Evolutionary conservation across 305 asterid genomes (phyloP).

Genomic region (Fraxinus baroniana): DNA sequence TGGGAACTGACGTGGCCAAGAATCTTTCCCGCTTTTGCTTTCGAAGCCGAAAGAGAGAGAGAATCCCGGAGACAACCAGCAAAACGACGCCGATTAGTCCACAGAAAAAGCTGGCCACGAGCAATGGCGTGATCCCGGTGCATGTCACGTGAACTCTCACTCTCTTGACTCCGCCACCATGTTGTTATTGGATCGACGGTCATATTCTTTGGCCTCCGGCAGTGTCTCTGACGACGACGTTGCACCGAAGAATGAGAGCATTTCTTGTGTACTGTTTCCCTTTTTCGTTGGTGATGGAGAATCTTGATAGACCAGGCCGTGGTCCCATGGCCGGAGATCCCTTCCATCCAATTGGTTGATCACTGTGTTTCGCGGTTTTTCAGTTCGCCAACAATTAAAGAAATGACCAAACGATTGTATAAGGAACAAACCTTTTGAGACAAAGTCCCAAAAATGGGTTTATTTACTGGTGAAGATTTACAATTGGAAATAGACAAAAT

Average conservation of each 20-base stretch:
- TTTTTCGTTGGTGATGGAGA: background rate
- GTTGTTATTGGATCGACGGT: conserved; percentile 29
- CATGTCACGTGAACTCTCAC: conserved; percentile 20
- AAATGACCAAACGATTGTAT: too few species aligned
- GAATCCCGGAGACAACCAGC: conserved; percentile 34
- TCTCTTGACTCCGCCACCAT: conserved; percentile 24
- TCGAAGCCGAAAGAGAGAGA: conserved; percentile 25
- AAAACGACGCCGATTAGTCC: conserved; percentile 42
- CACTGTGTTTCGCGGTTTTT: background rate
- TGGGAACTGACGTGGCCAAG: conserved; percentile 19
- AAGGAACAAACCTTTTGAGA: too few species aligned
- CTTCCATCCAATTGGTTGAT: background rate
- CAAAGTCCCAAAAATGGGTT: too few species aligned
- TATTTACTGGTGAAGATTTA: too few species aligned
- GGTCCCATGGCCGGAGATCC: conserved; percentile 9
- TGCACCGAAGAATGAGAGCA: background rate
- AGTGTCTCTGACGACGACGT: conserved; percentile 20
- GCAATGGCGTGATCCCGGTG: conserved; percentile 32
- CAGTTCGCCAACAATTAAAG: too few species aligned
- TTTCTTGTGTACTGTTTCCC: background rate
- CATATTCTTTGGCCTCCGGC: conserved; percentile 51
- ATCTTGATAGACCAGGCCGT: background rate
- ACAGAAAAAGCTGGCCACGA: conserved; percentile 45
- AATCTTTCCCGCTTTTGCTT: conserved; percentile 16
- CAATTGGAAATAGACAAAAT: too few species aligned